A percentile compares a stretch with the other conserved stretches of the same genome.
These are phyloP conservation scores for Ustilago sp. DNA, from an alignment of 1,284 basidiomycete species.

Conservation along the genomic window DNA sequence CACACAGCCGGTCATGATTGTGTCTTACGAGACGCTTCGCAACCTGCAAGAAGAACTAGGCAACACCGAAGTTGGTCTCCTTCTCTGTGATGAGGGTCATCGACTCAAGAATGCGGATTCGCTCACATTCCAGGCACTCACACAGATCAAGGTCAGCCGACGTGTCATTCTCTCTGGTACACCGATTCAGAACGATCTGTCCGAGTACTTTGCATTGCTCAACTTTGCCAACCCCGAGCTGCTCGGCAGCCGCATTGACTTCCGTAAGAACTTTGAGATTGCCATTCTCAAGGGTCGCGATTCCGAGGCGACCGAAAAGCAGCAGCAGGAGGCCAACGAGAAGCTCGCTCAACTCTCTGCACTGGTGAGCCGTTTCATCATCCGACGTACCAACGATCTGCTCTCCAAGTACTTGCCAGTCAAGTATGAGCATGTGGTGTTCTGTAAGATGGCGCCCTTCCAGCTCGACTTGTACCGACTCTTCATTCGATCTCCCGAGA, in stretches of 20 bases:
- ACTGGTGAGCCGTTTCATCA: conserved; percentile 95
- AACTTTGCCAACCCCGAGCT: conserved; percentile 98
- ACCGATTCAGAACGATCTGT: conserved; percentile 96
- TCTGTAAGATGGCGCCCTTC: conserved; percentile 88
- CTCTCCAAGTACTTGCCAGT: conserved; percentile 97
- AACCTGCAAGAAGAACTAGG: conserved; percentile 65
- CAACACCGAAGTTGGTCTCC: conserved; percentile 79
- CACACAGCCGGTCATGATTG: conserved; percentile 84
- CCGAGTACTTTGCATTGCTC: conserved; percentile 94
- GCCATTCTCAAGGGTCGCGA: conserved; percentile 93
- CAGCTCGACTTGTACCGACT: conserved; percentile 89
- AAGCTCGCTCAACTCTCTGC: conserved; percentile 93
- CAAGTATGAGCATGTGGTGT: conserved; percentile 99
- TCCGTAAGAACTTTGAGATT: conserved; percentile 96
- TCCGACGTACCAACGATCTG: conserved; percentile 94
- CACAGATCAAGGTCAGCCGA: conserved; percentile 86
- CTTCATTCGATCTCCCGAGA: conserved; percentile 94
- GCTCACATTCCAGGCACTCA: conserved; percentile 85
- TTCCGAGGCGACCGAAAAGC: conserved; percentile 84
- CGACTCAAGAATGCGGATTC: conserved; percentile 87
- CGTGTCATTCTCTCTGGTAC: conserved; percentile 97
- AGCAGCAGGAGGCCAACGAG: conserved; percentile 85
- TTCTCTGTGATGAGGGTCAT: conserved; percentile 97
- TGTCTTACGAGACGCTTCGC: conserved; percentile 94
- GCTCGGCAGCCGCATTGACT: conserved; percentile 89